These are phyloP conservation scores for Orbilia blumenaviensis DNA, from an alignment of 2,329 filamentous ascomycete genomes.

Conservation along the genomic window DNA sequence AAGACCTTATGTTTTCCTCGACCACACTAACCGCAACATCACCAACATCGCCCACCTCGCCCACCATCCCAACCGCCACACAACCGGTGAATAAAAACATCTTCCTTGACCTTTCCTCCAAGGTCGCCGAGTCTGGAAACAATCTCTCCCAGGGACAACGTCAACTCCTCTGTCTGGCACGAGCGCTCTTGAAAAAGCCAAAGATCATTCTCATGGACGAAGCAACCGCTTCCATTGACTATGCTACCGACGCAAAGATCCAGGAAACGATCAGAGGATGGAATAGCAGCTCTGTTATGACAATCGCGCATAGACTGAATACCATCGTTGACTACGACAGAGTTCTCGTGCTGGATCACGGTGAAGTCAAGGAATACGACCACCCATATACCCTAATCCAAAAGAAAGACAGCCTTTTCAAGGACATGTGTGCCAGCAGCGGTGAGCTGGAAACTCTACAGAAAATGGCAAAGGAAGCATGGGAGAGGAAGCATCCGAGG, in stretches of 20 bases:
- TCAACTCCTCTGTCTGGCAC: constrained; percentile 90
- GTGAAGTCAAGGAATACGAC: constrained; percentile 85
- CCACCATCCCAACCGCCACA: constrained; percentile 57
- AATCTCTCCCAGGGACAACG: constrained; percentile 97
- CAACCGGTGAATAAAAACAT: constrained; percentile 87
- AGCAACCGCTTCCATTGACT: constrained; percentile 96
- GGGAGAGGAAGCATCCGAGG: constrained; percentile 52
- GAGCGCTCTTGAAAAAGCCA: constrained; percentile 88
- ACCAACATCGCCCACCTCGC: constrained; percentile 53
- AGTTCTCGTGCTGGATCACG: constrained; percentile 91
- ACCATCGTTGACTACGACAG: constrained; percentile 99
- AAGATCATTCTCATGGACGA: constrained; percentile 99
- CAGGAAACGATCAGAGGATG: constrained; percentile 96
- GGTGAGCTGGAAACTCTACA: constrained; percentile 56
- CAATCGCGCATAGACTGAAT: constrained; percentile 92
- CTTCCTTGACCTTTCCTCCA: constrained; percentile 84
- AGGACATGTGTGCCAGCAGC: constrained; percentile 58
- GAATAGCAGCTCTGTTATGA: constrained; percentile 86
- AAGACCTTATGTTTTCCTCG: constrained; percentile 51
- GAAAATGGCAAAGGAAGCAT: constrained; percentile 57
- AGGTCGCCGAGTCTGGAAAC: constrained; percentile 86
- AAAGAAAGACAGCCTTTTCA: constrained; percentile 72
- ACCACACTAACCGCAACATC: constrained; percentile 29
- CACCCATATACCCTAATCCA: constrained; percentile 83
- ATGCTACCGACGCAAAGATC: constrained; percentile 93